Conservation (phyloP, 2,329 filamentous ascomycete species). For the Colletotrichum graminicola region DNA sequence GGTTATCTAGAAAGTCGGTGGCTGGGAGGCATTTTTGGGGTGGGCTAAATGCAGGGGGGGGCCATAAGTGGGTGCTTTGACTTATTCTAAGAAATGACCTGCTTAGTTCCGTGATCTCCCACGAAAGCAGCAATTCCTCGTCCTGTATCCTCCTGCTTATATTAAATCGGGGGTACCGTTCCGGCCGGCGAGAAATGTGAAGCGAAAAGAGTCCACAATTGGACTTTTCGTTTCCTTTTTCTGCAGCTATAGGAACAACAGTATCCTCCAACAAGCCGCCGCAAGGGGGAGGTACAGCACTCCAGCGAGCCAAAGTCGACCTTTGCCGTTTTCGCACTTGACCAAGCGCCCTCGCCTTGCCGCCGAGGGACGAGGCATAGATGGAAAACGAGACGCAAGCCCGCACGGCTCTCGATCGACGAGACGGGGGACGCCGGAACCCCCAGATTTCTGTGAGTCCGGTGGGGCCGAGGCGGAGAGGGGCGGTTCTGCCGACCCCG, state of each 20-base stretch:
- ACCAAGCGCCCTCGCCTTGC: background rate
- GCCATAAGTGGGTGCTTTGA: too few species aligned
- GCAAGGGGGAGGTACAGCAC: background rate
- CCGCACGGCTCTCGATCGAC: background rate
- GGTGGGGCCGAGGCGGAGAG: background rate
- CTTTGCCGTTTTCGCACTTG: background rate
- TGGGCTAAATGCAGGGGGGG: too few species aligned
- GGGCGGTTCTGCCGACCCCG: background rate
- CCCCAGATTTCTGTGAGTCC: background rate
- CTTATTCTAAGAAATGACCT: too few species aligned
- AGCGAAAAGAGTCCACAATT: accelerated
- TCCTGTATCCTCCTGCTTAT: too few species aligned
- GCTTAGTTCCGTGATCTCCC: too few species aligned
- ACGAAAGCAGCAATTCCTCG: too few species aligned
- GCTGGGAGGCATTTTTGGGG: too few species aligned
- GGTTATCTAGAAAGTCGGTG: too few species aligned
- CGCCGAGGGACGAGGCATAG: background rate
- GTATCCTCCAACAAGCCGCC: background rate
- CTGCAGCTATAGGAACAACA: background rate
- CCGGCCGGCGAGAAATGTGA: background rate
- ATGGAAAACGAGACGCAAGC: background rate
- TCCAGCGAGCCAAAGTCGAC: background rate
- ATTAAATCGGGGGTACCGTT: too few species aligned
- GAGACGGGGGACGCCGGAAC: background rate
- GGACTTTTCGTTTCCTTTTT: background rate